These are phyloP conservation scores for Leishmania lainsoni DNA, from an alignment of 208 protist genomes.

Conservation along the genomic window DNA sequence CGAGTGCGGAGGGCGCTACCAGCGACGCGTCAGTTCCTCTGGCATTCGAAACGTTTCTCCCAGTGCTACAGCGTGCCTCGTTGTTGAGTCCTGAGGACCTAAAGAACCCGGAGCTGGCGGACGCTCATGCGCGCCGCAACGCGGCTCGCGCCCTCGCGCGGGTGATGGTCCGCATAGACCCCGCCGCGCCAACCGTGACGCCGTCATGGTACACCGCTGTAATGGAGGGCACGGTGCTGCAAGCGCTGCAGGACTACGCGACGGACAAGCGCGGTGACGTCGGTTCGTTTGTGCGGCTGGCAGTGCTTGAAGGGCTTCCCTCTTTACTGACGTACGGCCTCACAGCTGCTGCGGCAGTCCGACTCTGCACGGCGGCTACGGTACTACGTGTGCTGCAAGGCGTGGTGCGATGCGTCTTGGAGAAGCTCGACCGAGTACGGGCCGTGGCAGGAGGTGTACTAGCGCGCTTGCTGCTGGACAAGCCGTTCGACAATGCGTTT, in stretches of 20 bases:
- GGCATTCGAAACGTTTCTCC: conserved; percentile 18
- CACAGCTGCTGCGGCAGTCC: conserved; percentile 1
- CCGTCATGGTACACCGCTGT: conserved; percentile 31
- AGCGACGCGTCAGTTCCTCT: not conserved
- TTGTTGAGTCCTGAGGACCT: conserved; percentile 33
- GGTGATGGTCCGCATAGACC: conserved; percentile 40
- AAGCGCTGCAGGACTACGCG: conserved; percentile 90
- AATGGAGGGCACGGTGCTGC: conserved; percentile 65
- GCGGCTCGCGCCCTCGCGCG: conserved; percentile 67
- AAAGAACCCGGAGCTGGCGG: conserved; percentile 63
- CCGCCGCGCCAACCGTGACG: conserved; percentile 19
- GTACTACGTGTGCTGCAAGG: conserved; percentile 45
- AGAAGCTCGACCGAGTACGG: conserved; percentile 94
- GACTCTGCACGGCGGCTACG: conserved; percentile 20
- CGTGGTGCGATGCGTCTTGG: conserved; percentile 81
- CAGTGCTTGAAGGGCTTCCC: conserved; percentile 73
- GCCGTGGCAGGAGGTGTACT: conserved; percentile 53
- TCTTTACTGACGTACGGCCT: conserved; percentile 53
- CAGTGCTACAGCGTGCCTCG: conserved; percentile 22
- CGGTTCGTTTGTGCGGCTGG: conserved; percentile 96
- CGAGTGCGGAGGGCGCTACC: conserved; percentile 8
- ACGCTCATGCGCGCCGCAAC: conserved; percentile 93
- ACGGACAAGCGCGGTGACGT: conserved; percentile 97
- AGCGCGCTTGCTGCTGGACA: conserved; percentile 32
- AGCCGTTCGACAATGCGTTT: conserved; percentile 12